Evolutionary conservation across 495 filamentous ascomycete species (phyloP), one percentile per base, ranked within the genome.

Genomic region (Aspergillus cavernicola): DNA sequence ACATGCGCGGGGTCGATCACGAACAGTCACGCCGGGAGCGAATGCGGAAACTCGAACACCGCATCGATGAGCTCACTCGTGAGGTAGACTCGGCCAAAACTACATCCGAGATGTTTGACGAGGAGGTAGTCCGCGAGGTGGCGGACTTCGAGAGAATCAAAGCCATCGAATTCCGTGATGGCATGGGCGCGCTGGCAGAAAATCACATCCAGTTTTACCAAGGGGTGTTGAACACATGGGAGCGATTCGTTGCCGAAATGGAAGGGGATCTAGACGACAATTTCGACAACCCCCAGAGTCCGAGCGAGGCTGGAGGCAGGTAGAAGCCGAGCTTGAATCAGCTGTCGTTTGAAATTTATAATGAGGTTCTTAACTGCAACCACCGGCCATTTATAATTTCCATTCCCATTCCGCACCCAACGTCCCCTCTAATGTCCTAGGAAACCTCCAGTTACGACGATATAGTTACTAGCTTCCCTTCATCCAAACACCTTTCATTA

Each of bases 141-240:
- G 82, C 77, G 12, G 92, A 95, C 66, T 98, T 98, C 66, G 93
- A 97, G 73, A 81, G 91, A 37, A 96, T 97, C 79, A 98, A 98
- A 72, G 83, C 87, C 23, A 77, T 87, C 47, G 93, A 98, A 75
- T 92, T 98, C 68, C 88, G 88, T 61, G 83, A 88, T 58, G 90
- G 90, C 44, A 77, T 97, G 55, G 88, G 88, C 11, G 82, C 79
- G 22, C 72, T 97, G 38, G 90, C 92, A 8, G 88, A 90, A 58
- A 83, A 87, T 39, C 89, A 98, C 64, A 85, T 95, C 53, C 82
- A 85, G 8, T 97, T 96, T 62, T 97, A 95, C 61, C 80, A 78
- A 42, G 81, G 80, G 22, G 86, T 87, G 6, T 79, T 90, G 46
- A 85, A 86, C 56, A 89, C 86, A 11, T 98, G 93, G 93, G 91